A percentile compares a stretch with the other conserved stretches of the same genome.
phyloP scores from a whole-genome alignment of 2,329 filamentous ascomycete species.

The Aspergillus udagawae region DNA sequence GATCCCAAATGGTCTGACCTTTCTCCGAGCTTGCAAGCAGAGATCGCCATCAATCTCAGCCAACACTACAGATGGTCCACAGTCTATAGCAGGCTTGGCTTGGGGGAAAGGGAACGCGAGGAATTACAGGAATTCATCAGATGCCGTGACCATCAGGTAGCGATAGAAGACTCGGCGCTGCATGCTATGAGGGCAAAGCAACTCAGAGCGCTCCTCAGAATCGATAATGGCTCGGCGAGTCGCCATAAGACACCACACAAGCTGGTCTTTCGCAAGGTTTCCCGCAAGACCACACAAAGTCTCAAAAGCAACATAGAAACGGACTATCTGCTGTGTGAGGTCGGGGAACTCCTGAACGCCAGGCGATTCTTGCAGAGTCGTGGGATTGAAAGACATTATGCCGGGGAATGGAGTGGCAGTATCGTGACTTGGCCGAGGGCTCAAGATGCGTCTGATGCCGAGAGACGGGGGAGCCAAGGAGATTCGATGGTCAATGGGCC shows the following conservation, averaged over 20 bases:
- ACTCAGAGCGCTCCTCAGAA: conserved; percentile 24
- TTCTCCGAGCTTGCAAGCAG: conserved; percentile 27
- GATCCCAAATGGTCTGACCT: conserved; percentile 32
- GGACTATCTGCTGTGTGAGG: conserved; percentile 28
- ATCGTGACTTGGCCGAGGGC: conserved; percentile 16
- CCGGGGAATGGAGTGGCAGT: conserved; percentile 32
- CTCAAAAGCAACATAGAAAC: conserved; percentile 7
- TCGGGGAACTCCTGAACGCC: conserved; percentile 28
- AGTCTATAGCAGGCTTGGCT: conserved; percentile 20
- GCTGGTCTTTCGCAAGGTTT: conserved; percentile 25
- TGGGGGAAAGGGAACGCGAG: conserved; percentile 20
- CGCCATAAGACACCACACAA: conserved; percentile 21
- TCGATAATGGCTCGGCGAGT: conserved; percentile 29
- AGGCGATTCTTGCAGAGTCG: conserved; percentile 27
- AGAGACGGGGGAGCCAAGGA: conserved; percentile 17
- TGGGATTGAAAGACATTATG: conserved; percentile 24
- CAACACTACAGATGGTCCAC: conserved; percentile 16
- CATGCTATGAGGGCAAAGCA: conserved; percentile 34
- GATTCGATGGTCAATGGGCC: neutral
- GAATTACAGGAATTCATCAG: conserved; percentile 14
- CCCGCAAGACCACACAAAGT: conserved; percentile 14
- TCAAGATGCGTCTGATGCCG: conserved; percentile 1
- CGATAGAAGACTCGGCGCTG: conserved; percentile 26
- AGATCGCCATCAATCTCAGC: conserved; percentile 34
- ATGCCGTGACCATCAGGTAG: conserved; percentile 23